phyloP scores from a whole-genome alignment of 306 rosid species.

The Quercus agrifolia region DNA sequence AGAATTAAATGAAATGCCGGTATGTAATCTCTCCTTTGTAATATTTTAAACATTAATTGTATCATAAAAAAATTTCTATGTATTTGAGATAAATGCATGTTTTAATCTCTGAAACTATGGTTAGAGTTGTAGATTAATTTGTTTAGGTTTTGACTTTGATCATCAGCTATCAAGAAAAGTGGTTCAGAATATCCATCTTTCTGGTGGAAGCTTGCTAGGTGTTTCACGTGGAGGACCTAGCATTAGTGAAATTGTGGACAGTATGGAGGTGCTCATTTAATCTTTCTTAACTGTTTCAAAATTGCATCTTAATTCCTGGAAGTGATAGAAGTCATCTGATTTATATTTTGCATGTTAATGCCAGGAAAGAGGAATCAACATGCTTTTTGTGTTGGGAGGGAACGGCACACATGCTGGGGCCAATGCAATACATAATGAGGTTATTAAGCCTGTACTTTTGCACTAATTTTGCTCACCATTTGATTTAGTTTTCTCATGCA shows the following conservation, averaged over 20 bases:
- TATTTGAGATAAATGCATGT: conserved; percentile 1
- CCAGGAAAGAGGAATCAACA: conserved; percentile 90
- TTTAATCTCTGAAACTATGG: neutral
- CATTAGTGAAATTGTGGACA: conserved; percentile 73
- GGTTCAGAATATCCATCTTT: conserved; percentile 96
- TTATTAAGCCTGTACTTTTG: conserved; percentile 28
- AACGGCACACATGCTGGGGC: conserved; percentile 99
- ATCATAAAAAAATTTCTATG: neutral
- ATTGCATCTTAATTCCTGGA: conserved; percentile 5
- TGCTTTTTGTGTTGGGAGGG: conserved; percentile 98
- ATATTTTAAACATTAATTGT: conserved; percentile 1
- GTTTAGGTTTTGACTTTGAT: conserved; percentile 22
- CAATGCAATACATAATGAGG: conserved; percentile 90
- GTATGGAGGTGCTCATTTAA: conserved; percentile 56
- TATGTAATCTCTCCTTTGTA: conserved; percentile 31
- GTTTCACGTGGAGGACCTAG: conserved; percentile 95
- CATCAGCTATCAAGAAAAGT: conserved; percentile 83
- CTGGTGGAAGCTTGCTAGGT: conserved; percentile 98
- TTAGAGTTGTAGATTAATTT: conserved; percentile 15
- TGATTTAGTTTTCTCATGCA: neutral
- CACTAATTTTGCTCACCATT: conserved; percentile 6
- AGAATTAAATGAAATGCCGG: conserved; percentile 80
- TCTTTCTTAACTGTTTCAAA: conserved; percentile 11
- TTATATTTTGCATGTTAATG: conserved; percentile 21
- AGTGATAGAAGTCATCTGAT: conserved; percentile 5